Conservation (phyloP, 2,329 filamentous ascomycete species). For the Phaeophleospora eucalypticola region DNA sequence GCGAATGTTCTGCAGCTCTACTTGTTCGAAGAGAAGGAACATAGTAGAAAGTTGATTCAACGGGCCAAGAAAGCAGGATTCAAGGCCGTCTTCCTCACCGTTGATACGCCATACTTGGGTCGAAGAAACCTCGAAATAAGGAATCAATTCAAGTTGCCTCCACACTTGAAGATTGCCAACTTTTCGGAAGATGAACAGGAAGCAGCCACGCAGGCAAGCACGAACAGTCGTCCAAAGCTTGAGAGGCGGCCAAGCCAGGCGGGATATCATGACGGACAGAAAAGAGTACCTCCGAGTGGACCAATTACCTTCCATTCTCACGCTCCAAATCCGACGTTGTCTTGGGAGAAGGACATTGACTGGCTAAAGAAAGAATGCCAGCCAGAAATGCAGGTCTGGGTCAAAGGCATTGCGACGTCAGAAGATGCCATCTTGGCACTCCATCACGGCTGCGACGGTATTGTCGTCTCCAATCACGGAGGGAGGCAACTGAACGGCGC, state of each 20-base stretch:
- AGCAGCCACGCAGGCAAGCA: conserved; percentile 3
- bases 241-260: conserved; percentile 14
- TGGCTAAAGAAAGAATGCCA: conserved; percentile 45
- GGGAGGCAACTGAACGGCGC: conserved; percentile 56
- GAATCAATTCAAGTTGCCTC: conserved; percentile 47
- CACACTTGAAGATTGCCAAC: conserved; percentile 35
- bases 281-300: conserved; percentile 31
- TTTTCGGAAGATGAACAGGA: conserved; percentile 27
- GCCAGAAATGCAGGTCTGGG: conserved; percentile 48
- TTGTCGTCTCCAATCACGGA: conserved; percentile 56
- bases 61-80: conserved; percentile 43
- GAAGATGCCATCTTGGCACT: conserved; percentile 47
- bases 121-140: conserved; percentile 52
- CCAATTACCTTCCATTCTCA: conserved; percentile 39
- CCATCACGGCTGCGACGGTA: conserved; percentile 37
- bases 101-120: conserved; percentile 54
- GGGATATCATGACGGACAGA: conserved; percentile 29
- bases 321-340: conserved; percentile 37
- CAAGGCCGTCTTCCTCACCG: conserved; percentile 54
- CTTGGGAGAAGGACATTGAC: conserved; percentile 48
- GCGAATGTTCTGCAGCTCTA: conserved; percentile 54
- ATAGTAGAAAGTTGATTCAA: conserved; percentile 39
- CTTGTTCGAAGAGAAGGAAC: conserved; percentile 51
- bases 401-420: conserved; percentile 41
- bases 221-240: conserved; percentile 8